Base-by-base conservation (phyloP, 2,329 filamentous ascomycete genomes). In the Fusarium nanum region DNA sequence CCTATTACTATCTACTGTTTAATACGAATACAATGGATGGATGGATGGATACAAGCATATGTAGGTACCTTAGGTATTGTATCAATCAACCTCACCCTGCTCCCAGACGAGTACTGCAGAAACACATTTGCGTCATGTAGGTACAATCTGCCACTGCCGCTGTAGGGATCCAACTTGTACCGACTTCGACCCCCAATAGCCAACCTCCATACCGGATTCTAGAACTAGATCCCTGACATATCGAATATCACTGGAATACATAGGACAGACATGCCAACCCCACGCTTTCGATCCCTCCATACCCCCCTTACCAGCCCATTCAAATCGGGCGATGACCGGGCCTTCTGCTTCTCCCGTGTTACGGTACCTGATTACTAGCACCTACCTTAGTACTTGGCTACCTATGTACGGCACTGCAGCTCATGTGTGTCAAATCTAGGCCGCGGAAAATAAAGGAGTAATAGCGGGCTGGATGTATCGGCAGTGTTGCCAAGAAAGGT, bases 261-360 rank as follows among this genome's bases (percentile, higher is more conserved):
- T 28, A 28, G 28, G 18, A 52, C 12, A 67, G 37, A 61, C 55
- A 49, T 65, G 34, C 45, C 56, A 67, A 56, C 56, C 64, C 64
- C 63, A 67, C 63, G 64, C 61, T 66, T 47, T 34, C 59, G 41
- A 44, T 55, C 23, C 61, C 18, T n/a, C 41, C 42, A 37, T 42
- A 37, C 34, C 34, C 34, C 30, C 14, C 27, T 47, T 47, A 20
- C 50, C 49, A 56, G 41, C 25, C 56, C 27, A 53, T 52, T 41
- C 23, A 37, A 25, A 58, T 57, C 52, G 37, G 48, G 47, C 41
- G 25, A 55, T 60, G 42, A 44, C 23, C n/a, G n/a, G 34, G n/a
- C 52, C 13, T 40, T 47, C 46, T 32, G 41, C 41, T 37, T 57
- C 42, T 45, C n/a, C 25, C 14, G 42, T 47, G 30, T 28, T 25